phyloP scores from a whole-genome alignment of 2,329 filamentous ascomycete genomes.

The Fusarium gaditjirri region DNA sequence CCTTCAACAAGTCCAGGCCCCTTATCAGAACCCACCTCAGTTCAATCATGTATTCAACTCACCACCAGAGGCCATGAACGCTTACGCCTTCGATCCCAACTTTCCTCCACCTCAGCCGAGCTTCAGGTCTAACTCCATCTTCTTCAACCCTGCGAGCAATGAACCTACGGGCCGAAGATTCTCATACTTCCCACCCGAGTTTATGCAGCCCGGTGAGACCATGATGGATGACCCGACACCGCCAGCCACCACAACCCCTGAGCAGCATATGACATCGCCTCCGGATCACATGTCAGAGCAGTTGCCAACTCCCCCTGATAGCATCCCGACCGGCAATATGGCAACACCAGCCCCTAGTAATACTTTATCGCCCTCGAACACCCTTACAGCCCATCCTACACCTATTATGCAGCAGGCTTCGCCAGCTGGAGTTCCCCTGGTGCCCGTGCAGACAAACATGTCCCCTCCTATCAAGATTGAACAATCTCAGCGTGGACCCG shows the following conservation, averaged over 20 bases:
- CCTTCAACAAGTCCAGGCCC: constrained; percentile 49
- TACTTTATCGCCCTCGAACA: constrained; percentile 52
- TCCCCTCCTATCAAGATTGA: constrained; percentile 47
- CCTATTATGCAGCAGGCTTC: constrained; percentile 46
- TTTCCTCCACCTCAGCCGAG: constrained; percentile 60
- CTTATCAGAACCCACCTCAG: constrained; percentile 61
- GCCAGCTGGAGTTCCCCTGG: constrained; percentile 37
- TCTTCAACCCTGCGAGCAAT: constrained; percentile 66
- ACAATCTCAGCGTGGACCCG: constrained; percentile 43
- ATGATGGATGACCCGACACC: constrained; percentile 50
- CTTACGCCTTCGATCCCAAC: constrained; percentile 56
- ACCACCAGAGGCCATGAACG: constrained; percentile 63
- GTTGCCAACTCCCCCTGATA: constrained; percentile 58
- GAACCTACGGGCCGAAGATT: constrained; percentile 67
- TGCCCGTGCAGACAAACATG: constrained; percentile 45
- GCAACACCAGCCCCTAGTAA: constrained; percentile 46
- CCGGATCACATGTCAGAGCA: constrained; percentile 48
- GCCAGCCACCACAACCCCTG: constrained; percentile 45
- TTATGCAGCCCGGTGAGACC: constrained; percentile 49
- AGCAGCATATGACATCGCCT: constrained; percentile 45
- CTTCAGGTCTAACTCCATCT: constrained; percentile 75
- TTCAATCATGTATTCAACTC: constrained; percentile 70
- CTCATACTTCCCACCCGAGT: constrained; percentile 72
- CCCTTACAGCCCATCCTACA: constrained; percentile 47
- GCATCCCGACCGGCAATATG: constrained; percentile 48